Conservation (phyloP, 2,329 filamentous ascomycete species). For the Fonsecaea multimorphosa region DNA sequence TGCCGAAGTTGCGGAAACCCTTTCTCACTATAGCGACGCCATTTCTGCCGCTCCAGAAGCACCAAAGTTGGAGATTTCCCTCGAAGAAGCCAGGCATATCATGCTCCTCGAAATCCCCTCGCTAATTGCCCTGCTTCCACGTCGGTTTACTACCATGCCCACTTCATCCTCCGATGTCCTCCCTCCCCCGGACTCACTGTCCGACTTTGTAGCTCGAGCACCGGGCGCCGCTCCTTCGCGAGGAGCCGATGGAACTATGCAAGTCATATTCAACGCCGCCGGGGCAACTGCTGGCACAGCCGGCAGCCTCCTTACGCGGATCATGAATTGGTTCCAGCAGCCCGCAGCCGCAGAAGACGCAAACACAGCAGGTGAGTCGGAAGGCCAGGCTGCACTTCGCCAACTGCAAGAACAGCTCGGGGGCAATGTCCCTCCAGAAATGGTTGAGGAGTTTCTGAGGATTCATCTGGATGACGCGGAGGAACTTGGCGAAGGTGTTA, state of each 20-base stretch:
- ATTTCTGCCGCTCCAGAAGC: conserved; percentile 48
- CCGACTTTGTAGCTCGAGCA: conserved; percentile 37
- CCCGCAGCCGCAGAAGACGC: conserved; percentile 25
- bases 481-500: conserved; percentile 26
- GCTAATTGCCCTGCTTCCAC: conserved; percentile 73
- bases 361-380: conserved; percentile 16
- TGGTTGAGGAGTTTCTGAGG: conserved; percentile 35
- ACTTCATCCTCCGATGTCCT: conserved; percentile 83
- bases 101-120: conserved; percentile 76
- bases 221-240: conserved; percentile 23
- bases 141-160: conserved; percentile 65
- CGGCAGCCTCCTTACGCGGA: conserved; percentile 31
- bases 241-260: conserved; percentile 24
- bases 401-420: conserved; percentile 35
- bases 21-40: conserved; percentile 53
- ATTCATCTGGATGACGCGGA: conserved; percentile 32
- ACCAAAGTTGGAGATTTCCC: conserved; percentile 55
- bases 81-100: conserved; percentile 73
- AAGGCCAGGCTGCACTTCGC: conserved; percentile 36
- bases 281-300: conserved; percentile 30
- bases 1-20: conserved; percentile 68
- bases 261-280: conserved; percentile 34
- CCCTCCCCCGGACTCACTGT: conserved; percentile 62
- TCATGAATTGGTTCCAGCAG: conserved; percentile 37
- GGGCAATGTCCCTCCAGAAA: conserved; percentile 32